Conservation (phyloP, 805 yeast genomes). For the Ascoidea asiatica region DNA sequence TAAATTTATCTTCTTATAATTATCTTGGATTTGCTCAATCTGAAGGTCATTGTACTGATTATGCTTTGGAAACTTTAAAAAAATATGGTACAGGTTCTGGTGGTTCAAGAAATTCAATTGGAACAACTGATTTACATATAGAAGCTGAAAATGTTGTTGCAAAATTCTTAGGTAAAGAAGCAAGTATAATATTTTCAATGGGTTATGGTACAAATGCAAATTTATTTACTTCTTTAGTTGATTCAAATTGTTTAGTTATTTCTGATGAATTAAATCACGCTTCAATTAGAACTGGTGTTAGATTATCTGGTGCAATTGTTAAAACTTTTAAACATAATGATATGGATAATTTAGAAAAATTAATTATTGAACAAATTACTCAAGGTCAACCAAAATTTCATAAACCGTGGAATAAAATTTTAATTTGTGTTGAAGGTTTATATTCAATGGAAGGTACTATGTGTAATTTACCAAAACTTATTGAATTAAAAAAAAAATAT, state of each 20-base stretch:
- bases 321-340: constrained; percentile 89
- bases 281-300: constrained; percentile 87
- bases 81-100: constrained; percentile 67
- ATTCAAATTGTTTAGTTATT: constrained; percentile 78
- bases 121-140: constrained; percentile 62
- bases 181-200: constrained; percentile 75
- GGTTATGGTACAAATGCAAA: constrained; percentile 95
- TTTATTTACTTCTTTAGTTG: constrained; percentile 70
- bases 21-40: constrained; percentile 96
- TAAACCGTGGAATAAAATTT: constrained; percentile 87
- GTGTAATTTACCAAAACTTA: constrained; percentile 64
- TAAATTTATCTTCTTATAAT: constrained; percentile 83
- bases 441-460: constrained; percentile 90
- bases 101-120: constrained; percentile 64
- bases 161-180: constrained; percentile 81
- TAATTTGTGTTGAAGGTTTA: constrained; percentile 83
- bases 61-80: constrained; percentile 48
- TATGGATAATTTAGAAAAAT: constrained; percentile 62
- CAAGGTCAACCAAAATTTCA: constrained; percentile 93
- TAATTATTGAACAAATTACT: constrained; percentile 72
- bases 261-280: constrained; percentile 94
- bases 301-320: constrained; percentile 86
- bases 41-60: constrained; percentile 79
- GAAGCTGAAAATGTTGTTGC: constrained; percentile 72
- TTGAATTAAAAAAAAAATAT: constrained; percentile 68